Base-by-base conservation (phyloP, 225 moss, liverwort and hornwort species). In the Pseudisothecium myosuroides region DNA sequence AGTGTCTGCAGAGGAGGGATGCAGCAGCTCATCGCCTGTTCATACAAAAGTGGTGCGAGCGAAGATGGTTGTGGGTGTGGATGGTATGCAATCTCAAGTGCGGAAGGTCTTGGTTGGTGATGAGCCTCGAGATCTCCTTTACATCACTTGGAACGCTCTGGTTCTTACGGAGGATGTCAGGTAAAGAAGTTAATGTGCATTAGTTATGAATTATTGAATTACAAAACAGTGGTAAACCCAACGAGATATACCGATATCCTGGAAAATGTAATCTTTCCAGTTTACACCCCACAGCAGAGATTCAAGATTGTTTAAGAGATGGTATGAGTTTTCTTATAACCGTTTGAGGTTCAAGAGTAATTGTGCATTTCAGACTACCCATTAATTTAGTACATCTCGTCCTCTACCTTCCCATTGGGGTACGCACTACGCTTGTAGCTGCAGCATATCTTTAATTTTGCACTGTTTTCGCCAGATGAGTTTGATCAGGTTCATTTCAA, bases 21-120 rank as follows among this genome's bases (percentile, higher is more conserved):
- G 7, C 17, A 67, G 34, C 22, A 78, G 16, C 69, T 54, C 43
- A 32, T 82, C 89, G 55, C 37, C 47, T 52, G 61, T 74, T 36
- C 62, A 67, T 18, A 79, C 66, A 27, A 88, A 76, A 85, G 80
- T 88, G 43, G 95, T 95, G 88, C 69, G 90, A 84, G 90, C 93
- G 29, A 95, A 93, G 89, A 45, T 95, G 71, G 73, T 95, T 60
- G 91, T 94, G 71, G 94, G 95, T 45, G 94, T 87, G 58, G 94
- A 94, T 50, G 91, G 94, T 49, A 69, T 93, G 52, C 85, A 49
- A 59, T 94, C 95, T 36, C 89, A 90, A 89, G 93, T 93, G 90
- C 94, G 92, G 72, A 93, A 95, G 86, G 28, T 88, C 45, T 87
- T 94, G 92, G 85, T 94, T 8, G 92, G 92, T 64, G 94, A 95